phyloP scores from a whole-genome alignment of 768 basidiomycete species.

The Hygrophorus pudorinus region DNA sequence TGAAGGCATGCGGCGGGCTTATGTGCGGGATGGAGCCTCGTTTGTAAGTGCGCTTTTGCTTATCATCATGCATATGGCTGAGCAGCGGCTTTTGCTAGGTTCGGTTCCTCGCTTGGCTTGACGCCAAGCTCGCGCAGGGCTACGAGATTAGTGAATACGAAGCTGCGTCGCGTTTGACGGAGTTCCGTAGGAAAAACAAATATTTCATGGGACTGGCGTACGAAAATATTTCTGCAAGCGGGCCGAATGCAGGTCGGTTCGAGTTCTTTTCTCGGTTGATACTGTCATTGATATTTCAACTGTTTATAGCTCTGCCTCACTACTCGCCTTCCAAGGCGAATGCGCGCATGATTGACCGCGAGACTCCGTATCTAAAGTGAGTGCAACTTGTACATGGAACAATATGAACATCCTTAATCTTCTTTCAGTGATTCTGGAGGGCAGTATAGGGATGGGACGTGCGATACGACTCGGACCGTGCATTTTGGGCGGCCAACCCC shows the following conservation, averaged over 20 bases:
- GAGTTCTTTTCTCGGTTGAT: neutral
- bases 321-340: conserved; percentile 68
- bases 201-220: conserved; percentile 81
- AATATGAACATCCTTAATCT: conserved; percentile 4
- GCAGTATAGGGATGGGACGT: conserved; percentile 84
- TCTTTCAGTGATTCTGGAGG: conserved; percentile 78
- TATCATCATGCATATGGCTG: conserved; percentile 5
- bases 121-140: conserved; percentile 63
- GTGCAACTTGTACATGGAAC: conserved; percentile 17
- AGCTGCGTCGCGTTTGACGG: conserved; percentile 74
- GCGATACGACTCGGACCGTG: conserved; percentile 72
- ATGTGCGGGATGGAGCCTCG: conserved; percentile 83
- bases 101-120: conserved; percentile 87
- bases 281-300: neutral
- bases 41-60: conserved; percentile 40
- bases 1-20: conserved; percentile 68
- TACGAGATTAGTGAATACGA: conserved; percentile 89
- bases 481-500: conserved; percentile 82
- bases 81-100: conserved; percentile 27
- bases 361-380: conserved; percentile 84
- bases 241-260: conserved; percentile 60
- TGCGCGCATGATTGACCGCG: conserved; percentile 65
- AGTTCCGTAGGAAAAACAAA: conserved; percentile 61
- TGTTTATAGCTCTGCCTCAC: conserved; percentile 68
- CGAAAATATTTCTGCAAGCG: conserved; percentile 82